A percentile compares a stretch with the other conserved stretches of the same genome.
Evolutionary conservation across 768 basidiomycete species (phyloP).

Genomic region (Strobilomyces confusus): DNA sequence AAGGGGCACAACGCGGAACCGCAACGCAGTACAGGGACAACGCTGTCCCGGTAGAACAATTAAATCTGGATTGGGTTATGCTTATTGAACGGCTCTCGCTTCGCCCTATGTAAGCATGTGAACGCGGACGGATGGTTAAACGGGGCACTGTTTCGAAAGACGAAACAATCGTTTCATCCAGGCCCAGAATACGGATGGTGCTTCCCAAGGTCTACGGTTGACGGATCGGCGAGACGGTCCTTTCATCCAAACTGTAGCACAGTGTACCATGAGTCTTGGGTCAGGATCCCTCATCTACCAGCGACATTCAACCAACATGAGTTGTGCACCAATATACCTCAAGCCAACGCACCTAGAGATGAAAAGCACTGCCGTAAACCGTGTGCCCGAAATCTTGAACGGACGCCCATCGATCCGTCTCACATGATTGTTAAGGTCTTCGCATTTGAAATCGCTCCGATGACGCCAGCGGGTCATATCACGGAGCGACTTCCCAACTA

Average conservation of each 20-base stretch:
- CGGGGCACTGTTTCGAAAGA: slow-evolving; percentile 1
- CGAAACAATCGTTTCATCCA: slow-evolving; percentile 21
- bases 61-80: not conserved
- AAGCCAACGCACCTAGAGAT: not conserved
- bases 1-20: not conserved
- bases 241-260: not conserved
- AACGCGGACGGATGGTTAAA: not conserved
- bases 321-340: not conserved
- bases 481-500: not conserved
- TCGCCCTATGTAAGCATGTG: slow-evolving; percentile 6
- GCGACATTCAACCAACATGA: not conserved
- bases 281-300: not conserved
- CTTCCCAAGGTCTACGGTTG: not conserved
- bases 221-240: not conserved
- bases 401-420: not conserved
- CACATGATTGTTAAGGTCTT: not conserved
- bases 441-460: slow-evolving; percentile 12
- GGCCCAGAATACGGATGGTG: not conserved
- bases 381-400: not conserved
- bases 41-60: not conserved
- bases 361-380: not conserved
- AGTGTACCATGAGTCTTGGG: not conserved
- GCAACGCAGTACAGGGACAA: not conserved
- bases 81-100: not conserved
- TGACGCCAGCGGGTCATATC: not conserved